Base-by-base conservation (phyloP, 495 filamentous ascomycete genomes). In the Cercophora newfieldiana region DNA sequence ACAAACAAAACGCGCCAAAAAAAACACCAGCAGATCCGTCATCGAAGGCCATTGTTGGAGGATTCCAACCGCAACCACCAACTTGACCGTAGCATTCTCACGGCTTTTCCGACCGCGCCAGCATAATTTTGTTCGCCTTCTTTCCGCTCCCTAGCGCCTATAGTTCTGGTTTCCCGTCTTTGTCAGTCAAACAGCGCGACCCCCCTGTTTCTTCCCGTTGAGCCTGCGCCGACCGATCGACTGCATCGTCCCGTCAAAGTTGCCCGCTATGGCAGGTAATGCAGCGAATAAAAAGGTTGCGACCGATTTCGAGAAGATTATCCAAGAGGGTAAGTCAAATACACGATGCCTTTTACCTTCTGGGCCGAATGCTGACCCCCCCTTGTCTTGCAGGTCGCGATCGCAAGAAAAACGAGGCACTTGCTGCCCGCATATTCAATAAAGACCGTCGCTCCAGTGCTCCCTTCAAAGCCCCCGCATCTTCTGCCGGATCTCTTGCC, bases 391-490 rank as follows among this genome's bases (percentile, higher is more conserved):
- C 64, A 89, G 90, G 85, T 72, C 90, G 90, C 49, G 82, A 88
- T 68, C 87, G 88, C 72, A 87, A 87, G 74, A 86, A 88, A 72
- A 86, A 90, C 65, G 85, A 92, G 74, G 80, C 82, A 6, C 85
- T 96, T 5, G 92, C 91, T 48, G 85, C 87, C 47, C 81, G 87
- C 67, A 87, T 95, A 24, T 86, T 94, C 51, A 85, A 85, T 60
- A 88, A 83, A 69, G 84, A 86, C 61, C 83, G 90, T 65, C 83
- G 86, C 66, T 70, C 82, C 0, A 89, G 83, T 74, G 83, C 87
- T 10, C 83, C 87, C 6, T 78, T 81, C n/a, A 82, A 63, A 8
- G 56, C 73, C 47, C 76, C 80, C 14, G 54, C 73, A 47, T 76
- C 83, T 65, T 63, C 75, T 31, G 77, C 78, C 59, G 82, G 84